Percentiles rank a stretch among this genome's conserved stretches.
Evolutionary conservation across 768 basidiomycete species (phyloP).

Genomic region (Hericium rajendrae): DNA sequence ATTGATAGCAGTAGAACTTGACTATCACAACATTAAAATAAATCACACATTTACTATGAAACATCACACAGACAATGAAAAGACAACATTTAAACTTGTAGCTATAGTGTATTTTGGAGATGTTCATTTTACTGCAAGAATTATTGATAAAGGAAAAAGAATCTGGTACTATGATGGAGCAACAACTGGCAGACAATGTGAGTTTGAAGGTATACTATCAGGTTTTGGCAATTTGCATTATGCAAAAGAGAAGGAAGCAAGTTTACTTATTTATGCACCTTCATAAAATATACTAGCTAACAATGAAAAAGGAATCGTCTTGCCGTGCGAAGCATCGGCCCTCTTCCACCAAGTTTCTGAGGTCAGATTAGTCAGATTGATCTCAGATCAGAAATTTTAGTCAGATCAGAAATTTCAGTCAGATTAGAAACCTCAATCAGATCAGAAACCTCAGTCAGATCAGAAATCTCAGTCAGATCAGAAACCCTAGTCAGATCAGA

Average conservation of each 20-base stretch:
- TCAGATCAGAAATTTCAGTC: too few relatives aligned
- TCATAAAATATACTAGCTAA: neutral
- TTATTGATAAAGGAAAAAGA: constrained; percentile 9
- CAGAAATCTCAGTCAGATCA: too few relatives aligned
- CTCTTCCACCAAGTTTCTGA: neutral
- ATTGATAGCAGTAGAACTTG: neutral
- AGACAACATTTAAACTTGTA: neutral
- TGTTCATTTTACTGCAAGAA: constrained; percentile 16
- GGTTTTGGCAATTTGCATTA: neutral
- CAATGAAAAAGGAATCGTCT: neutral
- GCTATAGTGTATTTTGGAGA: constrained; percentile 18
- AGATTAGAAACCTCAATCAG: too few relatives aligned
- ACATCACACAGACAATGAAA: too few relatives aligned
- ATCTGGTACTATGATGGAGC: constrained; percentile 21
- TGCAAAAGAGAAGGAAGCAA: neutral
- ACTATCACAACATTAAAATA: neutral
- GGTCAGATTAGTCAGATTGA: too few relatives aligned
- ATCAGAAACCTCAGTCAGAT: too few relatives aligned
- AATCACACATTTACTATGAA: neutral
- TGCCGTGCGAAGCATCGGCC: neutral
- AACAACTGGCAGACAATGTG: neutral
- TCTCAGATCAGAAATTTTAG: too few relatives aligned
- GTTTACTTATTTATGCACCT: neutral
- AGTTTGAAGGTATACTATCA: neutral
- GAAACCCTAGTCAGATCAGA: too few relatives aligned